Base-by-base conservation (phyloP, 305 asterid species). In the Fraxinus sp. region DNA sequence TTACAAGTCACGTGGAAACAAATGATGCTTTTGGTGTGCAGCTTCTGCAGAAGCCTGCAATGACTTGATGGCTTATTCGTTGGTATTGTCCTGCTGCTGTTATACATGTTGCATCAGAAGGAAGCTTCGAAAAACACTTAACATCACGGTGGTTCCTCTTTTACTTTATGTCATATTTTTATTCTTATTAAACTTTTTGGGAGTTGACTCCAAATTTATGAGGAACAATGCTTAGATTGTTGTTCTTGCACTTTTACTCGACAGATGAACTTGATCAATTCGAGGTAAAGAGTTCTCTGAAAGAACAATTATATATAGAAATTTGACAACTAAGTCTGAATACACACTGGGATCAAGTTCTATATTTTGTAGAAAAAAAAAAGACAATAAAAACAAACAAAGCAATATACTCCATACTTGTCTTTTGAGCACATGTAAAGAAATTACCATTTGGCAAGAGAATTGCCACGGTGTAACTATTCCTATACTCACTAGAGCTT, bases 71-170 rank as follows among this genome's bases (percentile, higher is more conserved):
- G 96, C 97, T 76, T 94, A 92, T 84, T 91, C 97, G 36, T 86
- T 94, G 86, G 84, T 94, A 87, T 78, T 94, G 35, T 92, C 97
- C 79, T 94, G 98, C 90, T 94, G 98, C 88, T 94, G 97, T 88
- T 92, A 94, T 78, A 94, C 98, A 73, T 94, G 98, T 87, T 94
- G 97, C 89, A 88, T 92, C 86, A 91, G 98, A 86, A 83, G 82
- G 84, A 91, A 92, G 86, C 98, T 94, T 36, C 90, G 98, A 39
- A 90, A 82, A 82, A 76, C 37, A 78, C 90, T 94, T 30, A 92
- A 89, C 87, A 94, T 94, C 85, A 82, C 79, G 87, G 98, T 94
- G 88, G 82, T 32, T 46, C 52, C 77, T 74, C 26, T 39, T 16
- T 52, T 46, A 16, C 75, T 76, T 16, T n/a, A 16, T 62, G 18